These are phyloP conservation scores for Cladorrhinum sp. DNA, from an alignment of 2,329 filamentous ascomycete species.

Conservation along the genomic window DNA sequence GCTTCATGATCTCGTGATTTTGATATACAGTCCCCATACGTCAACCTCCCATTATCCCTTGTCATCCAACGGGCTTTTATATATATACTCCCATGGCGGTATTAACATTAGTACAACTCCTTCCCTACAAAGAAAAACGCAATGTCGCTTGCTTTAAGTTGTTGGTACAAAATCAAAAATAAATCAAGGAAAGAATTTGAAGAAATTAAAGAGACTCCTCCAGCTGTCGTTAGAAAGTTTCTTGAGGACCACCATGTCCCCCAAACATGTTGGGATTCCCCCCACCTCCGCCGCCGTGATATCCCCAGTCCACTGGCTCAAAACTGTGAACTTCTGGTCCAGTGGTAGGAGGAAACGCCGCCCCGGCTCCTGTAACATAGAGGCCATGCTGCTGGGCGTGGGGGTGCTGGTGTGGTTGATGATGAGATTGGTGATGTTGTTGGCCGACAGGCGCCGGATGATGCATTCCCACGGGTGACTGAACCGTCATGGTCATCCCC, in stretches of 20 bases:
- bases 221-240: slow-evolving; percentile 15
- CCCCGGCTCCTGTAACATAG: slow-evolving; percentile 3
- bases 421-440: neutral
- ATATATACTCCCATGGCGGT: neutral
- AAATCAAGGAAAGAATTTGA: neutral
- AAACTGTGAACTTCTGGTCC: slow-evolving; percentile 16
- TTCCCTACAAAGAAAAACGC: neutral
- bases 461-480: slow-evolving; percentile 19
- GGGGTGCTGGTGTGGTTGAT: slow-evolving; percentile 3
- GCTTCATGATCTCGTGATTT: slow-evolving; percentile 9
- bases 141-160: neutral
- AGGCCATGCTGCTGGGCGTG: slow-evolving; percentile 6
- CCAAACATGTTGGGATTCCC: slow-evolving; percentile 20
- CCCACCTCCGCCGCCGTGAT: slow-evolving; percentile 14
- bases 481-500: slow-evolving; percentile 6
- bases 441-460: slow-evolving; percentile 6
- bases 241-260: slow-evolving; percentile 21
- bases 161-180: neutral
- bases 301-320: slow-evolving; percentile 16
- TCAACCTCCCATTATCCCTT: neutral
- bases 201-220: neutral
- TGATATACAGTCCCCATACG: neutral
- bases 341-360: slow-evolving; percentile 12
- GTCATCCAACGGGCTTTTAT: neutral
- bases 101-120: slow-evolving; percentile 10